Evolutionary conservation across 306 rosid species (phyloP).

Genomic region (Cucurbita moschata): DNA sequence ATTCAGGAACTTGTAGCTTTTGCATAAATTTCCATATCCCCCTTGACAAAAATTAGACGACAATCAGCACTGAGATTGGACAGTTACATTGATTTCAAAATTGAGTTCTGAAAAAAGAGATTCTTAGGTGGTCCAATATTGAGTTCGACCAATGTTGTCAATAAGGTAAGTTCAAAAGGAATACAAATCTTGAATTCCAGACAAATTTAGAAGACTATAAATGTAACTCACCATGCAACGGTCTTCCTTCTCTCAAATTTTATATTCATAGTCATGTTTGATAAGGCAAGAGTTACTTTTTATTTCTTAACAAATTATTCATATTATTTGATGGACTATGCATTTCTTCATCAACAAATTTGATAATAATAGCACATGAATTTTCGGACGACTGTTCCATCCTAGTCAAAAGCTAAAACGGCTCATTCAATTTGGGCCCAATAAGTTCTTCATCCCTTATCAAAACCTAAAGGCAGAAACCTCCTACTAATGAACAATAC

Average conservation of each 20-base stretch:
- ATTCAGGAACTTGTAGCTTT: background rate
- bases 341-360: background rate
- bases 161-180: background rate
- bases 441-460: background rate
- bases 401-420: background rate
- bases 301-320: background rate
- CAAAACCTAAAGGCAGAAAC: background rate
- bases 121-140: background rate
- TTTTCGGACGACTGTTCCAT: background rate
- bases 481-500: background rate
- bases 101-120: background rate
- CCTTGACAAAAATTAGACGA: background rate
- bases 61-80: background rate
- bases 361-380: background rate
- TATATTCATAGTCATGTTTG: background rate
- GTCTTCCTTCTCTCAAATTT: background rate
- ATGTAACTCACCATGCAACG: background rate
- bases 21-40: background rate
- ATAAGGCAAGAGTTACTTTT: background rate
- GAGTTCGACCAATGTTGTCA: background rate
- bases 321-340: background rate
- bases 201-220: background rate
- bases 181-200: background rate
- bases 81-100: background rate
- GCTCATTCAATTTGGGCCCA: background rate